Base-by-base conservation (phyloP, 352 stramenopile species). In the Globisporangium solare region DNA sequence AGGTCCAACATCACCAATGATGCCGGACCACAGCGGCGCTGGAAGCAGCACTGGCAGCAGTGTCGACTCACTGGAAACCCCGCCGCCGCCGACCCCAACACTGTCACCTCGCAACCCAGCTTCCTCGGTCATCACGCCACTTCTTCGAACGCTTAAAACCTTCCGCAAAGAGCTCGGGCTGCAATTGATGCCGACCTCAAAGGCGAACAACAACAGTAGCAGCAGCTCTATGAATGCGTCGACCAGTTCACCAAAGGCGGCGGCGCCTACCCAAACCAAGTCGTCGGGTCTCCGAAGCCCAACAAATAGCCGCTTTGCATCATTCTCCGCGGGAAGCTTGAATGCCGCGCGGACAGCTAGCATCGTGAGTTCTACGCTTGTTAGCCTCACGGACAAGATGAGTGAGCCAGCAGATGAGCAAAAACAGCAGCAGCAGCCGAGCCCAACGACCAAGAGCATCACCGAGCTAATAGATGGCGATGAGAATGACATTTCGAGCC, bases 111-210 rank as follows among this genome's bases (percentile, higher is more conserved):
- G 21, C 12, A 41, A 3, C 13, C 0, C 31, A 11, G 14, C 40
- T 13, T 22, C 21, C 14, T 54, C 45, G 21, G 47, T 56, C 22
- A 64, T 51, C 46, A 54, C 67, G 13, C 66, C 76, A 2, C 56
- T 85, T 35, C 59, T 84, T 37, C 76, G 68, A 49, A 83, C 75
- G 14, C 86, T 88, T 64, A 86, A 83, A 60, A 75, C 56, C 35
- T 85, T 86, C 52, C 73, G 76, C n/a, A 76, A 74, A 10, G 67
- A 81, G 12, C 65, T 74, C 20, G 69, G 68, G 45, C 71, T 73
- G 8, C 52, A 58, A 51, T 49, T 60, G 21, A 55, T 51, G 3
- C 58, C 51, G 15, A 64, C 22, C 10, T 27, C 24, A 27, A 64
- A 64, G 17, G 22, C 24, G 18, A 54, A 40, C 22, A 59, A 43